phyloP scores from a whole-genome alignment of 768 basidiomycete genomes.

The Pleurotus tuber-regium region DNA sequence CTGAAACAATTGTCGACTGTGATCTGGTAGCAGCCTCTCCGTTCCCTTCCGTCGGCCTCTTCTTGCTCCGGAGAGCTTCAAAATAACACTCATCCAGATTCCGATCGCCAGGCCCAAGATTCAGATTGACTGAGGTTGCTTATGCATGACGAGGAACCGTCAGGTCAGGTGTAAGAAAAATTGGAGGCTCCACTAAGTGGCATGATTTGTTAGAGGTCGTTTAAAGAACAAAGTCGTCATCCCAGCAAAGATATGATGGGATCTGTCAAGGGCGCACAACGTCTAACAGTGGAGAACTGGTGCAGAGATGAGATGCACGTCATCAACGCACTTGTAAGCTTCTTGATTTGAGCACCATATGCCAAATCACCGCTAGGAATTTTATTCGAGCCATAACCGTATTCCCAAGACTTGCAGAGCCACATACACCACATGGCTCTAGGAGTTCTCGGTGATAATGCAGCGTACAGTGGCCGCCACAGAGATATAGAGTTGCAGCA shows the following conservation, averaged over 20 bases:
- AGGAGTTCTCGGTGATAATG: too few species aligned
- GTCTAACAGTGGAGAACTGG: not conserved
- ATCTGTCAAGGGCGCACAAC: not conserved
- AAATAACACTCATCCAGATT: not conserved
- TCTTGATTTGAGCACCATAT: not conserved
- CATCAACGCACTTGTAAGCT: not conserved
- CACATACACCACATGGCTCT: too few species aligned
- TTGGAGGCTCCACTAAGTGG: not conserved
- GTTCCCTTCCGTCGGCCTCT: slow-evolving; percentile 1
- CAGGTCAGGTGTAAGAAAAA: too few species aligned
- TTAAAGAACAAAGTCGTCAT: slow-evolving; percentile 6
- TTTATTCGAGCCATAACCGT: too few species aligned
- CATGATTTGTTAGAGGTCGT: too few species aligned
- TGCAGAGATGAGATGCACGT: slow-evolving; percentile 7
- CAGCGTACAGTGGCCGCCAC: too few species aligned
- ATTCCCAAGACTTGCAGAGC: too few species aligned
- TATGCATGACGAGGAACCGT: too few species aligned
- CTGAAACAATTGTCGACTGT: slow-evolving; percentile 4
- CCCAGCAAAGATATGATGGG: not conserved
- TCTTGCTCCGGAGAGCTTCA: not conserved
- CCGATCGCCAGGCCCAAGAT: slow-evolving; percentile 4
- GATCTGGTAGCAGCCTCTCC: slow-evolving; percentile 2
- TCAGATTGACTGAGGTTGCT: too few species aligned
- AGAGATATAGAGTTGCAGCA: too few species aligned
- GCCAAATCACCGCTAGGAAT: not conserved